A percentile compares a stretch with the other conserved stretches of the same genome.
These are phyloP conservation scores for Ascochyta fabae DNA, from an alignment of 2,329 filamentous ascomycete species.

Conservation along the genomic window DNA sequence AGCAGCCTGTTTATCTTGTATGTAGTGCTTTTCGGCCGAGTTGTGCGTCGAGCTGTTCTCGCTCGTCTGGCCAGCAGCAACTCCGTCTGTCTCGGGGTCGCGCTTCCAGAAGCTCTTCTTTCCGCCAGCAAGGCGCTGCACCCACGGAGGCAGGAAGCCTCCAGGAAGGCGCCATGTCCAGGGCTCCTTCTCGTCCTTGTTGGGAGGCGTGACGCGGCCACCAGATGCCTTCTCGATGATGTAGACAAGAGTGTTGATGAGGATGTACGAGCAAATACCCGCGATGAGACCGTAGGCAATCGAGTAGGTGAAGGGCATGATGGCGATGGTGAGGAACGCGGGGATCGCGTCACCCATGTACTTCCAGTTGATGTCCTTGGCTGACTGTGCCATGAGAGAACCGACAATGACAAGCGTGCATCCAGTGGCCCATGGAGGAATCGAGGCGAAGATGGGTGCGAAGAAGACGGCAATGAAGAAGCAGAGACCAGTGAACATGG, in stretches of 20 bases:
- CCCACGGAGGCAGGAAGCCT: constrained; percentile 77
- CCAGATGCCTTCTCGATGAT: constrained; percentile 69
- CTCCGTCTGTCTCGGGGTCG: constrained; percentile 35
- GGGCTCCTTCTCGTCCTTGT: constrained; percentile 77
- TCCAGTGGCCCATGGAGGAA: constrained; percentile 87
- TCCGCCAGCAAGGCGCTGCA: constrained; percentile 67
- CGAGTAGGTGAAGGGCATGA: constrained; percentile 91
- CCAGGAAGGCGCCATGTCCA: constrained; percentile 82
- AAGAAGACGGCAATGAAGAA: constrained; percentile 86
- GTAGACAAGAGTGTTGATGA: constrained; percentile 76
- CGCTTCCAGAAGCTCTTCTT: constrained; percentile 75
- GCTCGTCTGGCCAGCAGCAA: constrained; percentile 32
- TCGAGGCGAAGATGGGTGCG: constrained; percentile 87
- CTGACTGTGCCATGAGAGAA: constrained; percentile 82
- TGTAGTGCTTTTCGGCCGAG: constrained; percentile 31
- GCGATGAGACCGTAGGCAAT: constrained; percentile 87
- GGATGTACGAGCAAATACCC: constrained; percentile 76
- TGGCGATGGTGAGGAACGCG: constrained; percentile 80
- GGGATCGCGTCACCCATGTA: constrained; percentile 82
- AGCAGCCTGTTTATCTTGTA: constrained; percentile 30
- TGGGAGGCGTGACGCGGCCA: constrained; percentile 74
- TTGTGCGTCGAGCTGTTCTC: constrained; percentile 35
- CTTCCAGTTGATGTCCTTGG: constrained; percentile 85
- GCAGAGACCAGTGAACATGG: constrained; percentile 77
- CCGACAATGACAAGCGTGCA: constrained; percentile 88